phyloP scores from a whole-genome alignment of 768 basidiomycete genomes.

The Russula lepida region DNA sequence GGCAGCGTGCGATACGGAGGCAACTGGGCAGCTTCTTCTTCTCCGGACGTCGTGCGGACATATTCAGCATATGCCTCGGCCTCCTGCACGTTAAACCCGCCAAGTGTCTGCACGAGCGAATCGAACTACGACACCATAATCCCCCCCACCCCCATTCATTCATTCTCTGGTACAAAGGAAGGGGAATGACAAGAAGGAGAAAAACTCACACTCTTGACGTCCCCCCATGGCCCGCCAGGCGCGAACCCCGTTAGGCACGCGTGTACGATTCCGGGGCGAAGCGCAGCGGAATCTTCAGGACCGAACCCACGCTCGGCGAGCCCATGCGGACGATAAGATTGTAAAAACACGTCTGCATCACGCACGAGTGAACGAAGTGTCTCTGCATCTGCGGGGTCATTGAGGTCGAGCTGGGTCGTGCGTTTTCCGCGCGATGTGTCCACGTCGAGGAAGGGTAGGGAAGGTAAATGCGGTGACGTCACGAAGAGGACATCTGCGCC shows the following conservation, averaged over 20 bases:
- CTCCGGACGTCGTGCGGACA: constrained; percentile 14
- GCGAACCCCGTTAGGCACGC: constrained; percentile 51
- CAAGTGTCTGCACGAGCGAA: constrained; percentile 54
- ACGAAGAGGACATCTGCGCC: constrained; percentile 51
- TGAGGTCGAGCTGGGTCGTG: constrained; percentile 52
- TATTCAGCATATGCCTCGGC: constrained; percentile 38
- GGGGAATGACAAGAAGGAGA: background rate
- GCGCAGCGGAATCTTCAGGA: constrained; percentile 30
- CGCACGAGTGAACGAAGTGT: constrained; percentile 32
- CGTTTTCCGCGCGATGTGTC: constrained; percentile 59
- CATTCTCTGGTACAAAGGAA: background rate
- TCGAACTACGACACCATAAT: constrained; percentile 42
- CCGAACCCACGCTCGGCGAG: constrained; percentile 44
- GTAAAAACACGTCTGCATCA: constrained; percentile 50
- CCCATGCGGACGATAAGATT: constrained; percentile 49
- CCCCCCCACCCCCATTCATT: background rate
- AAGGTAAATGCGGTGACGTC: constrained; percentile 47
- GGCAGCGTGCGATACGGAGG: constrained; percentile 36
- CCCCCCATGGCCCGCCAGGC: constrained; percentile 48
- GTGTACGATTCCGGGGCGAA: constrained; percentile 41
- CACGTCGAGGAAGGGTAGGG: constrained; percentile 41
- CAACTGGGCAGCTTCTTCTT: constrained; percentile 13
- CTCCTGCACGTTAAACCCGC: constrained; percentile 53
- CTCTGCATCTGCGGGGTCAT: constrained; percentile 25
- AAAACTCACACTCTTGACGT: constrained; percentile 40